Conservation (phyloP, 1,139 yeast genomes). For the Magnusiomyces clavatus region DNA sequence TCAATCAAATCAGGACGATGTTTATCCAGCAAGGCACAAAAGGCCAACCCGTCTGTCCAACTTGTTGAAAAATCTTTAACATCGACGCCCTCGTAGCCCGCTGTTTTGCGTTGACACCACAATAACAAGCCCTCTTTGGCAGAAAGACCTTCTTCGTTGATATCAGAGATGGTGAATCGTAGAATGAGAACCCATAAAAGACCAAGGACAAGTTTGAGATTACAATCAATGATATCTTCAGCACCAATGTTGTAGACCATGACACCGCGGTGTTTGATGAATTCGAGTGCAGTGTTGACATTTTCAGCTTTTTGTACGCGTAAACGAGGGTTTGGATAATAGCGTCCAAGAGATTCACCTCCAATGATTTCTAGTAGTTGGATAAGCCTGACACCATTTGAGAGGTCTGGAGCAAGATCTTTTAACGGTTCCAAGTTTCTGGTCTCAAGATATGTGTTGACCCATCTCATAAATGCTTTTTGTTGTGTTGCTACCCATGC, state of each 20-base stretch:
- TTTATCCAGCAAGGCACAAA: conserved; percentile 40
- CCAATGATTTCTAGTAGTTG: conserved; percentile 35
- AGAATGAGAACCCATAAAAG: conserved; percentile 56
- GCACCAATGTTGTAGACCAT: conserved; percentile 55
- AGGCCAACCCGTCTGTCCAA: conserved; percentile 44
- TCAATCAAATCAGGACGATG: conserved; percentile 41
- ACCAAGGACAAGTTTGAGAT: conserved; percentile 55
- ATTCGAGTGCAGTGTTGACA: conserved; percentile 48
- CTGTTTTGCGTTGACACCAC: conserved; percentile 41
- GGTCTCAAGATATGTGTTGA: conserved; percentile 31
- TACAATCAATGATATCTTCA: conserved; percentile 61
- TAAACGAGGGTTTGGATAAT: conserved; percentile 40
- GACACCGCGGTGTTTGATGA: conserved; percentile 45
- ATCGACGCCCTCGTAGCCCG: conserved; percentile 34
- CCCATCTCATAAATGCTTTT: conserved; percentile 36
- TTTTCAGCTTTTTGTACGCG: conserved; percentile 59
- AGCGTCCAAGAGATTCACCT: conserved; percentile 34
- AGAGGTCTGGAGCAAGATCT: conserved; percentile 28
- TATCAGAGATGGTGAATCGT: conserved; percentile 43
- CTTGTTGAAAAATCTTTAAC: conserved; percentile 37
- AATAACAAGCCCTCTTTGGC: conserved; percentile 39
- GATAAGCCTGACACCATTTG: conserved; percentile 32
- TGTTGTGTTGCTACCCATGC: conserved; percentile 37
- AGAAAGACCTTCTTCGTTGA: conserved; percentile 36
- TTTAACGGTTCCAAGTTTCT: conserved; percentile 24